Evolutionary conservation across 73 alveolate genomes (phyloP).

Genomic region (Tetrahymena thermophila): DNA sequence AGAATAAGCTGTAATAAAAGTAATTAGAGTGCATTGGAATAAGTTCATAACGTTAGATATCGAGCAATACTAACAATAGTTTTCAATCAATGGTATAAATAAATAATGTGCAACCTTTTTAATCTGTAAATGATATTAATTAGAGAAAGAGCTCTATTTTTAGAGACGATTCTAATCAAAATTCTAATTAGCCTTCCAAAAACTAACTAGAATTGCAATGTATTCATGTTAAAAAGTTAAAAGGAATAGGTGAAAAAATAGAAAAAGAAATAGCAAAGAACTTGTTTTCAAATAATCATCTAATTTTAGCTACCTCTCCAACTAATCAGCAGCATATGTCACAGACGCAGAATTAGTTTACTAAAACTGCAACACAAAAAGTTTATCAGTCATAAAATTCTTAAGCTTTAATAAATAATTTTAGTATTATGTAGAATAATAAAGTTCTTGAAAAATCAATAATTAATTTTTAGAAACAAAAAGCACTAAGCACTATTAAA

Average conservation of each 20-base stretch:
- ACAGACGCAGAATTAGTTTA: background rate
- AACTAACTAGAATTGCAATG: background rate
- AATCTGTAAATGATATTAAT: background rate
- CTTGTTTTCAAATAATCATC: background rate
- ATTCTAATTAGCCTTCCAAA: background rate
- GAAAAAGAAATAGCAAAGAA: background rate
- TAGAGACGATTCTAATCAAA: background rate
- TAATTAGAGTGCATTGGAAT: background rate
- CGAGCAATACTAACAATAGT: background rate
- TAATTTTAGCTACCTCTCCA: background rate
- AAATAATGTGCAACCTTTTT: background rate
- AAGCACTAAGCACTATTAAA: background rate
- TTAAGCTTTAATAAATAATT: background rate
- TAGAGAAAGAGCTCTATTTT: background rate
- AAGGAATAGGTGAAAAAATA: background rate
- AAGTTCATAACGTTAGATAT: background rate
- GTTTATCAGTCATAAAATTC: background rate
- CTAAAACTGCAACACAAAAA: background rate
- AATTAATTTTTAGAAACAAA: background rate
- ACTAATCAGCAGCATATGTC: background rate
- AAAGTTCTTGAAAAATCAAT: background rate
- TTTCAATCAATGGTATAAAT: background rate
- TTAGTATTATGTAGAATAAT: background rate
- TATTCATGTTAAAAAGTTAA: background rate
- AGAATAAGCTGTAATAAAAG: background rate